Evolutionary conservation across 2,329 filamentous ascomycete genomes (phyloP).

Genomic region (Helotiales sp.): DNA sequence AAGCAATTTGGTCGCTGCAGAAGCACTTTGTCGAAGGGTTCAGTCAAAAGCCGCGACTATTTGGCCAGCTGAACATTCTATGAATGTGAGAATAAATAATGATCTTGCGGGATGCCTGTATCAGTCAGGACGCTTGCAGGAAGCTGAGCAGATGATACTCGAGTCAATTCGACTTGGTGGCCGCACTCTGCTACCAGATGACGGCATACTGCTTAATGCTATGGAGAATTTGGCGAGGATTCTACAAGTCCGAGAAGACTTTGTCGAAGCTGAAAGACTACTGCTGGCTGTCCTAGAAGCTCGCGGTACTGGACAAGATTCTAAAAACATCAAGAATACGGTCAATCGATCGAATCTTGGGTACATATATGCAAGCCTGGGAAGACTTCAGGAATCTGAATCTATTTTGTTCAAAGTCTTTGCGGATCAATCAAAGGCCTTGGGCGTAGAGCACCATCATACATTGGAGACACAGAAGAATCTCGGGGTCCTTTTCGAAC

Average conservation of each 20-base stretch:
- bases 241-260: neutral
- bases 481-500: neutral
- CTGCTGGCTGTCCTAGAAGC: neutral
- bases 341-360: neutral
- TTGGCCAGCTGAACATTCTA: neutral
- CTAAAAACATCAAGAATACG: neutral
- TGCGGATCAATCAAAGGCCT: neutral
- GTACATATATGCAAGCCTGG: neutral
- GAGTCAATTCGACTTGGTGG: neutral
- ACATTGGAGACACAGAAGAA: neutral
- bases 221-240: neutral
- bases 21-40: neutral
- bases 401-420: neutral
- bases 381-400: neutral
- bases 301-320: neutral
- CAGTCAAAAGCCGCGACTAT: neutral
- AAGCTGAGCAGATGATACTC: neutral
- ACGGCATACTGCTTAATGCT: neutral
- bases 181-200: neutral
- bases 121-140: neutral
- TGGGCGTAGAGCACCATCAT: neutral
- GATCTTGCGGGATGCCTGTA: neutral
- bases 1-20: neutral
- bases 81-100: neutral
- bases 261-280: neutral